These are phyloP conservation scores for Rhodotorula sp. DNA, from an alignment of 1,284 basidiomycete species.

Conservation along the genomic window DNA sequence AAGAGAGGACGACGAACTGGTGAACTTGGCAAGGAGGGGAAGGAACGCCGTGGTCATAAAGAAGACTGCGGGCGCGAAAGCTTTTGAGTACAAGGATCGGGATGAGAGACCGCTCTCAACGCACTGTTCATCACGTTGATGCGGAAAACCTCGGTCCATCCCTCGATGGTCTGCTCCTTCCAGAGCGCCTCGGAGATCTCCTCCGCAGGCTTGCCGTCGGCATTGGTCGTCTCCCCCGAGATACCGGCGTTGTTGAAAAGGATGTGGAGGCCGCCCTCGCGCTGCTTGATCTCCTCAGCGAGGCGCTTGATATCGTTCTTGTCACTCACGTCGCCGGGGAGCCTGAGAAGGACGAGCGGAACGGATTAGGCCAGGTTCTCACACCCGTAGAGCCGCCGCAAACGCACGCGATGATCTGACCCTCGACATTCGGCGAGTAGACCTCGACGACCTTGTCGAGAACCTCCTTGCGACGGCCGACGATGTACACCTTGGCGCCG, in stretches of 20 bases:
- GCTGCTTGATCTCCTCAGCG: conserved; percentile 58
- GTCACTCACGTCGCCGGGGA: conserved; percentile 64
- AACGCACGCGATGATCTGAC: conserved; percentile 50
- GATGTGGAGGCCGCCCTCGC: conserved; percentile 70
- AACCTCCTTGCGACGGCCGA: conserved; percentile 56
- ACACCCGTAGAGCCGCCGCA: too few species aligned
- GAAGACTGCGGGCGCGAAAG: conserved; percentile 53
- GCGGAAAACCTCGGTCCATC: conserved; percentile 62
- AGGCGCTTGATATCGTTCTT: conserved; percentile 65
- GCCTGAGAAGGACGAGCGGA: neutral
- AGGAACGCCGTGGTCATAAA: conserved; percentile 74
- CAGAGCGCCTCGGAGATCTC: conserved; percentile 62
- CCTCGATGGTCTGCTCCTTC: conserved; percentile 60
- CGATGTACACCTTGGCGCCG: conserved; percentile 80
- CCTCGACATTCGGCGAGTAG: conserved; percentile 52
- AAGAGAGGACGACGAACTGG: neutral
- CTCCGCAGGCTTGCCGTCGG: conserved; percentile 57
- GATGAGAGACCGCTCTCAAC: too few species aligned
- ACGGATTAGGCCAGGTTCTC: neutral
- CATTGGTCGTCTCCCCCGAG: conserved; percentile 57
- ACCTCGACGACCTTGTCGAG: conserved; percentile 55
- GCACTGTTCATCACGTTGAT: conserved; percentile 43
- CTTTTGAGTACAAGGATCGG: too few species aligned
- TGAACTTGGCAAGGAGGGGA: conserved; percentile 64
- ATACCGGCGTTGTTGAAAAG: conserved; percentile 59